These are phyloP conservation scores for Trichoderma virens DNA, from an alignment of 495 filamentous ascomycete genomes.

Conservation along the genomic window DNA sequence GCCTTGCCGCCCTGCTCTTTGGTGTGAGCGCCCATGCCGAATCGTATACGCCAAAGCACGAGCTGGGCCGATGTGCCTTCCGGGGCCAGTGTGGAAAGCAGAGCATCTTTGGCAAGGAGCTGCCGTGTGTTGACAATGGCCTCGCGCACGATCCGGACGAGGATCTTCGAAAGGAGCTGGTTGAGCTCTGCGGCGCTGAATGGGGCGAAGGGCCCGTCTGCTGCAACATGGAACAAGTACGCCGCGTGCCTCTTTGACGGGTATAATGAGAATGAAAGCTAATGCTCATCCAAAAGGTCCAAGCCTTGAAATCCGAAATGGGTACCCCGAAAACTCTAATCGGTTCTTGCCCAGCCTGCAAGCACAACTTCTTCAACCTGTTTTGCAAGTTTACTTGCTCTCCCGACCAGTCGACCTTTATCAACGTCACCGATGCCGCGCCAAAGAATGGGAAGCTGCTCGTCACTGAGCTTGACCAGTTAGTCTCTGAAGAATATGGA, in stretches of 20 bases:
- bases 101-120: constrained; percentile 73
- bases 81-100: constrained; percentile 86
- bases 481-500: constrained; percentile 82
- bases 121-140: constrained; percentile 93
- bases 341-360: constrained; percentile 87
- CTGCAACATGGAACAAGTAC: constrained; percentile 73
- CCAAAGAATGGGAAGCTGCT: constrained; percentile 58
- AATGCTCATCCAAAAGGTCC: constrained; percentile 46
- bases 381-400: constrained; percentile 98
- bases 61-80: constrained; percentile 84
- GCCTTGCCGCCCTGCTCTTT: constrained; percentile 23
- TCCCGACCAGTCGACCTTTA: constrained; percentile 87
- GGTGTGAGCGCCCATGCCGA: constrained; percentile 25
- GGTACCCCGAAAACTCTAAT: constrained; percentile 84
- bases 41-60: constrained; percentile 57
- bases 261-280: constrained; percentile 14
- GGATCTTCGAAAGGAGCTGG: constrained; percentile 61
- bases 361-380: constrained; percentile 93
- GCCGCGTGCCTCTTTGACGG: constrained; percentile 10
- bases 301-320: constrained; percentile 69
- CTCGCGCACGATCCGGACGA: constrained; percentile 65
- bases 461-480: constrained; percentile 82
- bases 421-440: constrained; percentile 80
- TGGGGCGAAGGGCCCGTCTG: constrained; percentile 81
- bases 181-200: constrained; percentile 76